Percentiles rank a stretch among this genome's conserved stretches.
These are phyloP conservation scores for Thecaphora thlaspeos DNA, from an alignment of 1,284 basidiomycete genomes.

Conservation along the genomic window DNA sequence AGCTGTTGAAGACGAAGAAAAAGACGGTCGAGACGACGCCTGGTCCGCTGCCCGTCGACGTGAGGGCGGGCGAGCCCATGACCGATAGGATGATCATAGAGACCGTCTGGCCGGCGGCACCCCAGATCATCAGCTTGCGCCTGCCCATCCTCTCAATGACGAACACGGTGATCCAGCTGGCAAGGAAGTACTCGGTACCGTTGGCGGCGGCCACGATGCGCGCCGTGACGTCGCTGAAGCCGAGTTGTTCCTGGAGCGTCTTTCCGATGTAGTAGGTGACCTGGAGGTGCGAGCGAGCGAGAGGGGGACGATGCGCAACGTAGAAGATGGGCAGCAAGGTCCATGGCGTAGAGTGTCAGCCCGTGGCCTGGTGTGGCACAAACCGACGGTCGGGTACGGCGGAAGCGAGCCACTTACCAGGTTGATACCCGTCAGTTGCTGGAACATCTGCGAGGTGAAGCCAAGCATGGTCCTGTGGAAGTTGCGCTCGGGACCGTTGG, in stretches of 20 bases:
- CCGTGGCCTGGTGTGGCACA: too few species aligned
- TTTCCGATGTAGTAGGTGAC: conserved; percentile 57
- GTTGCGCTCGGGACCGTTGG: conserved; percentile 51
- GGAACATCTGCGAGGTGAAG: conserved; percentile 54
- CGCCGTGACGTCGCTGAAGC: conserved; percentile 40
- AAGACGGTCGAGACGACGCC: conserved; percentile 44
- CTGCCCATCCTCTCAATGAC: conserved; percentile 51
- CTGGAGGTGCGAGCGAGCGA: background rate
- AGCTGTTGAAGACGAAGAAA: conserved; percentile 54
- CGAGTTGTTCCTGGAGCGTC: conserved; percentile 48
- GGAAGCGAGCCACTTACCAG: conserved; percentile 11
- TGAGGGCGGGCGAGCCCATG: conserved; percentile 16
- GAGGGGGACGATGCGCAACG: too few species aligned
- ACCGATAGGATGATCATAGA: conserved; percentile 47
- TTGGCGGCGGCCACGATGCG: conserved; percentile 53
- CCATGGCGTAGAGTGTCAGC: background rate
- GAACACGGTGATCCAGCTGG: conserved; percentile 52
- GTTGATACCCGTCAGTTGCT: conserved; percentile 55
- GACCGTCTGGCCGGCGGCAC: conserved; percentile 43
- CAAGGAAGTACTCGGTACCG: conserved; percentile 56
- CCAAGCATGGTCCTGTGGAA: conserved; percentile 52
- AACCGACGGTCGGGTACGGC: too few species aligned
- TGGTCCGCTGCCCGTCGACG: conserved; percentile 17
- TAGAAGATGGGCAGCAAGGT: background rate
- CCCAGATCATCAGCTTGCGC: conserved; percentile 50